Base-by-base conservation (phyloP, 2,329 filamentous ascomycete genomes). In the Alternaria angustiovoidea region DNA sequence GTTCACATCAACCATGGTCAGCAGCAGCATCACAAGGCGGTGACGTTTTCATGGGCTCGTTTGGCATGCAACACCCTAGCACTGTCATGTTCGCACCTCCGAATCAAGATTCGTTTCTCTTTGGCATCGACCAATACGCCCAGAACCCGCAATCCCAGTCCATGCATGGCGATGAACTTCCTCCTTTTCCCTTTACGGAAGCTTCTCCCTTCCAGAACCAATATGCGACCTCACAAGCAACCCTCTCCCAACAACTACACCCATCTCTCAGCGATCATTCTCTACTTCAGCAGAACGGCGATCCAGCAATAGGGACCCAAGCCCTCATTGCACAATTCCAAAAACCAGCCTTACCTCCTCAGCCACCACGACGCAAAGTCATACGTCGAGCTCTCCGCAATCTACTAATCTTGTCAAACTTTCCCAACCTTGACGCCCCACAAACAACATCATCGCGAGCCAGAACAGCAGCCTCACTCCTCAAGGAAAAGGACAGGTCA, bases 351-450 rank as follows among this genome's bases (percentile, higher is more conserved):
- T 18, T 62, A 9, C 67, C 64, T 4, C 69, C 69, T 8, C 49
- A 61, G 6, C 74, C 68, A n/a, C 70, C 68, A 1, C 68, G 69
- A 11, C 69, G 67, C 36, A 77, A 73, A 55, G 69, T 80, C 14
- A 80, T 83, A 62, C 83, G 82, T 69, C 77, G 86, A 30, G 84
- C 84, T 9, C 84, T 85, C 18, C 83, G 87, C 30, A 86, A 86
- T 54, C 81, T 89, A 9, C 80, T 89, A 6, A 85, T 87, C 53
- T 81, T 91, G 11, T 81, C 77, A 9, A 78, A 80, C 8, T 75
- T 75, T 59, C 70, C 77, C 26, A 72, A 78, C 41, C 74, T 77
- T 70, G 86, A 67, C 82, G 84, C 58, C 66, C 67, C 67, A n/a
- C 55, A 69, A 24, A 43, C 67, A 24, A 54, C 70, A 28, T 63